These are phyloP conservation scores for Zoysia pacifica DNA, from an alignment of 176 grass and related monocot genomes.

Conservation along the genomic window DNA sequence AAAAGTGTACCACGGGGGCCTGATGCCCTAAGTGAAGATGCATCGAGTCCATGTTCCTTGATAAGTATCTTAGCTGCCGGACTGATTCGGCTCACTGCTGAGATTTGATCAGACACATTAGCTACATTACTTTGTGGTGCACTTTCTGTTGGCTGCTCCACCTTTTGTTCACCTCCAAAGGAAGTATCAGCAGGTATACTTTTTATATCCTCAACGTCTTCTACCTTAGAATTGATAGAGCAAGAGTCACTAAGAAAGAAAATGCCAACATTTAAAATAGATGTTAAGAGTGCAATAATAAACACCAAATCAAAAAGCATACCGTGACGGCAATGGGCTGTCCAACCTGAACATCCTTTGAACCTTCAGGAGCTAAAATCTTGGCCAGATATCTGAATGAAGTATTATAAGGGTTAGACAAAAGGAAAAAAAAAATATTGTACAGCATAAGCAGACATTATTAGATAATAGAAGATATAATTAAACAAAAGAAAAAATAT, in stretches of 20 bases:
- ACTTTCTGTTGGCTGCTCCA: slow-evolving; percentile 50
- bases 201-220: slow-evolving; percentile 74
- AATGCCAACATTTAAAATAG: neutral
- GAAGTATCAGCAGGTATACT: slow-evolving; percentile 72
- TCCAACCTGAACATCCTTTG: slow-evolving; percentile 92
- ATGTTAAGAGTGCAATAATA: slow-evolving; percentile 15
- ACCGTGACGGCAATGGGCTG: slow-evolving; percentile 90
- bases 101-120: slow-evolving; percentile 40
- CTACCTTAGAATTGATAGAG: slow-evolving; percentile 63
- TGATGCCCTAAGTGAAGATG: slow-evolving; percentile 72
- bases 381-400: slow-evolving; percentile 79
- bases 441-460: slow-evolving; percentile 26
- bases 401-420: slow-evolving; percentile 29
- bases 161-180: slow-evolving; percentile 58
- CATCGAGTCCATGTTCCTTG: slow-evolving; percentile 67
- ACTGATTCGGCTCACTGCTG: slow-evolving; percentile 70
- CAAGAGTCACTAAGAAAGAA: neutral
- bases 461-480: slow-evolving; percentile 23
- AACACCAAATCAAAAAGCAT: slow-evolving; percentile 43
- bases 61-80: slow-evolving; percentile 92
- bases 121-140: slow-evolving; percentile 35
- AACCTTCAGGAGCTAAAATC: slow-evolving; percentile 97
- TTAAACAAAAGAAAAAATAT: slow-evolving; percentile 22
- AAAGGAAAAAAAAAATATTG: neutral
- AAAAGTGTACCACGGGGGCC: slow-evolving; percentile 95